These are phyloP conservation scores for Lodderomyces oxycetoniae DNA, from an alignment of 1,139 yeast genomes.

Conservation along the genomic window DNA sequence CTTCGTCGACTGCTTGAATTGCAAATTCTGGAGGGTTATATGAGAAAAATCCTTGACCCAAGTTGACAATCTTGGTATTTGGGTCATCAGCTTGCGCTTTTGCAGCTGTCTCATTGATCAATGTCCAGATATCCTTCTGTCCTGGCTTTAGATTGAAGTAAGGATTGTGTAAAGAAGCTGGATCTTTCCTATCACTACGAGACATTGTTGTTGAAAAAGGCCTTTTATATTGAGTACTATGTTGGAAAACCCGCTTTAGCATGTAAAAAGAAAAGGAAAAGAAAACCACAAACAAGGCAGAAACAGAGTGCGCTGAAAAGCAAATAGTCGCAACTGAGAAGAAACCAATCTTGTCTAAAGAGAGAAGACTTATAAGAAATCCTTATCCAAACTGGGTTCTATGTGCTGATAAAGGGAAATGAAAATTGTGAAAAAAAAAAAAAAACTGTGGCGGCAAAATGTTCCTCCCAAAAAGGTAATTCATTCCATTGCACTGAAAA, in stretches of 20 bases:
- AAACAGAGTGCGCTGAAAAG: too few relatives aligned
- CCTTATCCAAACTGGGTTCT: too few relatives aligned
- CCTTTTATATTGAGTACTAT: neutral
- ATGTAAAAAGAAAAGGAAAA: slow-evolving; percentile 1
- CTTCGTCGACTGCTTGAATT: slow-evolving; percentile 71
- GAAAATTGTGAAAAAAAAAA: too few relatives aligned
- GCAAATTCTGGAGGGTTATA: slow-evolving; percentile 93
- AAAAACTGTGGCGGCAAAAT: too few relatives aligned
- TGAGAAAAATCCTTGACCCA: slow-evolving; percentile 96
- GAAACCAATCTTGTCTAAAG: too few relatives aligned
- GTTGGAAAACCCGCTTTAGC: slow-evolving; percentile 1
- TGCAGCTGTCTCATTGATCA: slow-evolving; percentile 94
- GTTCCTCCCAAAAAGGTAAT: too few relatives aligned
- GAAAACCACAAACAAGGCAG: neutral
- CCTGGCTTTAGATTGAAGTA: slow-evolving; percentile 54
- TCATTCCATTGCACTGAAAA: too few relatives aligned
- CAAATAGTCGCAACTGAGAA: too few relatives aligned
- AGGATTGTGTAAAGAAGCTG: slow-evolving; percentile 45
- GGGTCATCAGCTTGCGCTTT: slow-evolving; percentile 58
- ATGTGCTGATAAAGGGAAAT: too few relatives aligned
- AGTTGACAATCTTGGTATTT: slow-evolving; percentile 63
- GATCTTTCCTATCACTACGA: slow-evolving; percentile 10
- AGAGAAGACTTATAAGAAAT: too few relatives aligned
- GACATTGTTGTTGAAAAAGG: neutral
- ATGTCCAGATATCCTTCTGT: slow-evolving; percentile 87